A percentile compares a stretch with the other conserved stretches of the same genome.
phyloP scores from a whole-genome alignment of 805 yeast genomes.

The Saturnispora quitensis region DNA sequence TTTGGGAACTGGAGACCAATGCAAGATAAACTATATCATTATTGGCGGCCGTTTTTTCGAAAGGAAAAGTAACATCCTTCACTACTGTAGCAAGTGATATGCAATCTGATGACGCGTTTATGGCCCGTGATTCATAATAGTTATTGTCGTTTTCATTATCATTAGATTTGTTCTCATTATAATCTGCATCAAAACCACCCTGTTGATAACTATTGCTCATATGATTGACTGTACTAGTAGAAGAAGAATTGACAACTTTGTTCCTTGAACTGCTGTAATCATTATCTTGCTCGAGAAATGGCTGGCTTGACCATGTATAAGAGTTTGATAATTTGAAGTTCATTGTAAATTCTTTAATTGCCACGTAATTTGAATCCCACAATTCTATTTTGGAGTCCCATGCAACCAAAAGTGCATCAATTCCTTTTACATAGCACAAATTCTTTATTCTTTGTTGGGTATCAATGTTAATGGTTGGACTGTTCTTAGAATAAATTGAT shows the following conservation, averaged over 20 bases:
- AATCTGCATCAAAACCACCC: not conserved
- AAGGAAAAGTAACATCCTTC: not conserved
- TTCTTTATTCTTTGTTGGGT: not conserved
- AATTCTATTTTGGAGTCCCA: not conserved
- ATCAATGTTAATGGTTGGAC: not conserved
- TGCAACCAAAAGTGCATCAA: not conserved
- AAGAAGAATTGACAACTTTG: not conserved
- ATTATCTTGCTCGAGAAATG: not conserved
- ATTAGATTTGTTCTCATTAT: not conserved
- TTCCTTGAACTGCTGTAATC: not conserved
- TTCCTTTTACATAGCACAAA: not conserved
- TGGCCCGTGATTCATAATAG: not conserved
- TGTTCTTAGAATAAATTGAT: not conserved
- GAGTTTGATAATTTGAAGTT: not conserved
- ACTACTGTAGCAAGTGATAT: conserved; percentile 26
- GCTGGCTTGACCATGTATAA: not conserved
- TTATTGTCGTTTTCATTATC: not conserved
- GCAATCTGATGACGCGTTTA: conserved; percentile 20
- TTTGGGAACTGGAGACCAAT: conserved; percentile 6
- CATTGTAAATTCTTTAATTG: not conserved
- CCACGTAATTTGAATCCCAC: not conserved
- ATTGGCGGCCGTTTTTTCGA: not conserved
- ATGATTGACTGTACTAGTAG: not conserved
- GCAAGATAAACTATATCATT: conserved; percentile 4
- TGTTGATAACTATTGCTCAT: not conserved